Evolutionary conservation across 306 rosid genomes (phyloP).

Genomic region (Carpinus viminea): DNA sequence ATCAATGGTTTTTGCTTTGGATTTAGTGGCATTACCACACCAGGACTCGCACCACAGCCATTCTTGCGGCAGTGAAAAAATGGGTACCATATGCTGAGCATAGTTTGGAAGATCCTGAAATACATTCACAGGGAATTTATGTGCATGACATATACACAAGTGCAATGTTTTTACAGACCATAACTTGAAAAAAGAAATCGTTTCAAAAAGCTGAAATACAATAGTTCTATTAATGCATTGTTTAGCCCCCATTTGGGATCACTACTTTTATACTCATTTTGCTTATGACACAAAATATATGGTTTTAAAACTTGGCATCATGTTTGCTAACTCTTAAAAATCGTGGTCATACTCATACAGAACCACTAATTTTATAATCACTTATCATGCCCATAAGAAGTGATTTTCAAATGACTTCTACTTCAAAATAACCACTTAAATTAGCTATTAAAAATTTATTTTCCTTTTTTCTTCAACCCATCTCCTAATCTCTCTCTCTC

Average conservation of each 20-base stretch:
- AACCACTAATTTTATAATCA: neutral
- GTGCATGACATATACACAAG: neutral
- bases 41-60: conserved; percentile 99
- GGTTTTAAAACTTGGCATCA: neutral
- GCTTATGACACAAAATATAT: neutral
- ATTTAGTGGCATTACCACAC: conserved; percentile 97
- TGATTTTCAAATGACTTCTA: neutral
- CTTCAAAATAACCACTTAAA: neutral
- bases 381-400: neutral
- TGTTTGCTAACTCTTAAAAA: neutral
- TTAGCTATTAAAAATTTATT: no score
- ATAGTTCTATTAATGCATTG: neutral
- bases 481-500: no score
- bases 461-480: neutral
- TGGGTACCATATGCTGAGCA: conserved; percentile 94
- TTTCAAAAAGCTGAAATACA: neutral
- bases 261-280: neutral
- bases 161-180: no score
- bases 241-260: neutral
- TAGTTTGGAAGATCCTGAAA: conserved; percentile 99
- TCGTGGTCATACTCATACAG: neutral
- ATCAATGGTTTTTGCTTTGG: conserved; percentile 94
- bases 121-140: neutral
- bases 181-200: no score
- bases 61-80: conserved; percentile 94